These are phyloP conservation scores for Orbilia brochopaga DNA, from an alignment of 2,329 filamentous ascomycete species.

Conservation along the genomic window DNA sequence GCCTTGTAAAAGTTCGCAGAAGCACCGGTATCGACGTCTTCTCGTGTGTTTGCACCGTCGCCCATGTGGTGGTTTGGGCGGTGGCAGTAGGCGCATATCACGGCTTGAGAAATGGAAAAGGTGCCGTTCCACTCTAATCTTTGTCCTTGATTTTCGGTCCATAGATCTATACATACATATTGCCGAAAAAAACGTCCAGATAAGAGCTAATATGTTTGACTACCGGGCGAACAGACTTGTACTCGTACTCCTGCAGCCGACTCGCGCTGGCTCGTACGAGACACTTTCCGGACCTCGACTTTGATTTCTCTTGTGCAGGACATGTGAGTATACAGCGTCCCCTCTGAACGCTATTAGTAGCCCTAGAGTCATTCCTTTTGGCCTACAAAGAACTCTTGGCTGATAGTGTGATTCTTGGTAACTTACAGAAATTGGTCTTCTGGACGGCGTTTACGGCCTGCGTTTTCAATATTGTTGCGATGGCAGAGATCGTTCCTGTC, in stretches of 20 bases:
- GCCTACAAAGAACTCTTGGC: too few species aligned
- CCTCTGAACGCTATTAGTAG: too few species aligned
- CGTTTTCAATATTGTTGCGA: slow-evolving; percentile 21
- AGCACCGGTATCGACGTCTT: slow-evolving; percentile 22
- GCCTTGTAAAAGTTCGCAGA: background rate
- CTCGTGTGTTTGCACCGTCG: slow-evolving; percentile 20
- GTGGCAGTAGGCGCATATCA: slow-evolving; percentile 26
- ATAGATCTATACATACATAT: background rate
- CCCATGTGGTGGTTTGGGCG: slow-evolving; percentile 15
- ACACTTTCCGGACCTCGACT: slow-evolving; percentile 40
- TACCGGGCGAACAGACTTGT: slow-evolving; percentile 19
- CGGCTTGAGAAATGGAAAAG: slow-evolving; percentile 33
- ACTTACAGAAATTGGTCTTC: slow-evolving; percentile 22
- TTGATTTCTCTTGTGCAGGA: slow-evolving; percentile 29
- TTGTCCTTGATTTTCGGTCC: background rate
- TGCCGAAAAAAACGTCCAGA: background rate
- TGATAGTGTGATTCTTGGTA: background rate
- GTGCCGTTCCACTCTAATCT: background rate
- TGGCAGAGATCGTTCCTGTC: slow-evolving; percentile 20
- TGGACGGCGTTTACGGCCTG: slow-evolving; percentile 29
- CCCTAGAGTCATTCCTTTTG: too few species aligned
- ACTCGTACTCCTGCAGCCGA: slow-evolving; percentile 37
- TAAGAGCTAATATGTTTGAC: background rate
- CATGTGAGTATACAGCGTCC: slow-evolving; percentile 26
- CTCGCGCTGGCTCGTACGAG: slow-evolving; percentile 30